Conservation (phyloP, 75 land plant genomes). For the Cupressus sempervirens region DNA sequence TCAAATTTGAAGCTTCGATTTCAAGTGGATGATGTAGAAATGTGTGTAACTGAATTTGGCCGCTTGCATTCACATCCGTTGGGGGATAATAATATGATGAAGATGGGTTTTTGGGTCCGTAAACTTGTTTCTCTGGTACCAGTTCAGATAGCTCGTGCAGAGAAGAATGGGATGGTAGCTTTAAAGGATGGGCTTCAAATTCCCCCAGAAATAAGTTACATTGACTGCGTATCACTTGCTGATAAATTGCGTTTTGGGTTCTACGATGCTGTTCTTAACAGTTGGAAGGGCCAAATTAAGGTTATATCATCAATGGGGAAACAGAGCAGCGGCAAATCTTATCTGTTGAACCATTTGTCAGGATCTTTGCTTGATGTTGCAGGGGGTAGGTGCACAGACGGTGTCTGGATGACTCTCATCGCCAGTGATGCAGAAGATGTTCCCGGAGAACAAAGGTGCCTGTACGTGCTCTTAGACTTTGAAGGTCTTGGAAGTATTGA, state of each 20-base stretch:
- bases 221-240: slow-evolving; percentile 31
- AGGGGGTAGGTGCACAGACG: slow-evolving; percentile 44
- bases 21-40: not conserved
- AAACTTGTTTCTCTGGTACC: slow-evolving; percentile 34
- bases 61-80: not conserved
- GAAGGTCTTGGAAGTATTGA: slow-evolving; percentile 27
- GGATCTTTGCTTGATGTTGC: slow-evolving; percentile 36
- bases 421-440: not conserved
- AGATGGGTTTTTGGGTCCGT: slow-evolving; percentile 21
- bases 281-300: slow-evolving; percentile 30
- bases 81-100: not conserved
- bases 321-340: slow-evolving; percentile 43
- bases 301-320: slow-evolving; percentile 40
- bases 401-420: slow-evolving; percentile 35
- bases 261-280: slow-evolving; percentile 22
- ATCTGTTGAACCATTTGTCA: slow-evolving; percentile 31
- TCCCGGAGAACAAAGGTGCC: not conserved
- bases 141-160: slow-evolving; percentile 33
- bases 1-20: no score
- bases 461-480: slow-evolving; percentile 26
- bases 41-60: not conserved
- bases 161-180: slow-evolving; percentile 24
- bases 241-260: slow-evolving; percentile 19
- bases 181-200: slow-evolving; percentile 33
- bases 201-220: slow-evolving; percentile 18